Evolutionary conservation across 2,329 filamentous ascomycete species (phyloP), one percentile per base, ranked within the genome.

Genomic region (Claviceps humidiphila): DNA sequence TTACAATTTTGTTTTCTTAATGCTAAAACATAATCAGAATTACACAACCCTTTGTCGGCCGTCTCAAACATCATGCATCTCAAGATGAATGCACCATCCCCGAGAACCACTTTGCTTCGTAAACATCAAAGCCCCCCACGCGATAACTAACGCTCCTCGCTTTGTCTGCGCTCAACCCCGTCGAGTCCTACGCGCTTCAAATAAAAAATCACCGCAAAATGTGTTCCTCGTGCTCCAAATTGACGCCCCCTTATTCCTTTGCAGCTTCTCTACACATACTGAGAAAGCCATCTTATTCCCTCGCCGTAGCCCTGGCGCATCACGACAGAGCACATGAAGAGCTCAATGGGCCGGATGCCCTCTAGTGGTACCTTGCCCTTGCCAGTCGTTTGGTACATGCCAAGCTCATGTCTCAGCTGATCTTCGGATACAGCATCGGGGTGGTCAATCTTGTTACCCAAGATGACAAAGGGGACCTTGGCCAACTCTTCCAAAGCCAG

Each of bases 371-470:
- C 84, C 78, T 94, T 95, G 71, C 89, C 89, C 80, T 96, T 95
- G 63, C 90, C 90, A 56, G 89, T 95, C 52, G 90, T 95, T 73
- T 97, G 91, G 74, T 94, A 97, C 64, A 98, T 73, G 57, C 93
- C 93, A 54, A 98, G 77, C 69, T 90, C 86, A 68, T 91, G 85
- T 70, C 93, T 82, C 65, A 97, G 80, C 74, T 96, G 89, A 63
- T 97, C 91, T 78, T 98, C 93, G 59, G 86, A 91, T 51, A 97
- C 84, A 57, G 93, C 93, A 61, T 94, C 87, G 51, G 90, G 90
- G 75, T 97, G 90, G 71, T 98, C 93, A 70, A 98, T 98, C 82
- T 98, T 98, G 82, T 98, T 98, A 62, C 93, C 93, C 58, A 98
- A 81, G 61, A 98, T 82, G 56, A 97, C 81, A 70, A 97, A 97